A percentile compares a stretch with the other conserved stretches of the same genome.
These are phyloP conservation scores for Aeschynomene evenia DNA, from an alignment of 306 rosid genomes.

Conservation along the genomic window DNA sequence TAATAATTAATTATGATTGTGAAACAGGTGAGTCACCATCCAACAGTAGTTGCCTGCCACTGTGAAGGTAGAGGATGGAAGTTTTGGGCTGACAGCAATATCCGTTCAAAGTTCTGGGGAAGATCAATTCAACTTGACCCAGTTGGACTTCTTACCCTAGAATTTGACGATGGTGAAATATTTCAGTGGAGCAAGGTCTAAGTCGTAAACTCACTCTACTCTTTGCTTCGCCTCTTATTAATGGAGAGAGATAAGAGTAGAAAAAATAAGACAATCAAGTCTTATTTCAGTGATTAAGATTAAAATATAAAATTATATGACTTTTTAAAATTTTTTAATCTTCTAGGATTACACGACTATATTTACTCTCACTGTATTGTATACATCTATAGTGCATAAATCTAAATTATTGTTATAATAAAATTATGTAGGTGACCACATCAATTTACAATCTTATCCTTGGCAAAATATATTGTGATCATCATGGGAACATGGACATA, in stretches of 20 bases:
- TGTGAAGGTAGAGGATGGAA: slow-evolving; percentile 99
- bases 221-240: no score
- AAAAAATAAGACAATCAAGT: no score
- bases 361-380: no score
- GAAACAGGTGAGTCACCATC: slow-evolving; percentile 97
- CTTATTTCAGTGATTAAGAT: no score
- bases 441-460: slow-evolving; percentile 89
- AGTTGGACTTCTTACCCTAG: slow-evolving; percentile 76
- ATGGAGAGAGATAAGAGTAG: no score
- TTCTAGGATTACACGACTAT: no score
- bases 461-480: slow-evolving; percentile 92
- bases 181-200: slow-evolving; percentile 98
- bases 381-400: background rate
- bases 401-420: background rate
- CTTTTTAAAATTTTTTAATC: no score
- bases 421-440: slow-evolving; percentile 91
- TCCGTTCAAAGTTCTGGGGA: slow-evolving; percentile 96
- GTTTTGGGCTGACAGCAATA: slow-evolving; percentile 96
- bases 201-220: slow-evolving; percentile 17
- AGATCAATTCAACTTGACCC: slow-evolving; percentile 98
- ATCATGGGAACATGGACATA: slow-evolving; percentile 90
- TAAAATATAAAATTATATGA: no score
- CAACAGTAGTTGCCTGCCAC: slow-evolving; percentile 95
- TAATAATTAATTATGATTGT: slow-evolving; percentile 33
- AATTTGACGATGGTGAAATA: slow-evolving; percentile 94